These are phyloP conservation scores for Umbelopsis ramanniana DNA, from an alignment of 192 early-diverging fungal species.

Conservation along the genomic window DNA sequence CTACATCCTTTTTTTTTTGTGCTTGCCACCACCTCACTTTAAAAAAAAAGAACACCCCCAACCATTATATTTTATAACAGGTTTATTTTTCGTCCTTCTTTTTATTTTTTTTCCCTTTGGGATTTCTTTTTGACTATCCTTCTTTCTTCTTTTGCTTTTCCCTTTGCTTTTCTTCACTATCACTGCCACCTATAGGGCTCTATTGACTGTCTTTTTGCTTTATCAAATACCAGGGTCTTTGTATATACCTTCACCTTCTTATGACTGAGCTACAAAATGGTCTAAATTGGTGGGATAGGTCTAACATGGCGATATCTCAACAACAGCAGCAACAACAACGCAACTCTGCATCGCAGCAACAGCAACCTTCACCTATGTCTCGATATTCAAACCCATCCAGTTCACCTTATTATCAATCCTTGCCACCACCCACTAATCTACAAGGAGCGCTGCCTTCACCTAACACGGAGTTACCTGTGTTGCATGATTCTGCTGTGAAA, in stretches of 20 bases:
- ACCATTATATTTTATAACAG: conserved; percentile 19
- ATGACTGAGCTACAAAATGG: conserved; percentile 23
- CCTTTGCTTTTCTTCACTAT: background rate
- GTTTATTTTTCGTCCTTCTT: background rate
- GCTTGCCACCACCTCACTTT: too few species aligned
- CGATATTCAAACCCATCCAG: conserved; percentile 4
- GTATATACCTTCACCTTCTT: background rate
- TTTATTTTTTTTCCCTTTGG: background rate
- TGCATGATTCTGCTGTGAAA: conserved; percentile 11
- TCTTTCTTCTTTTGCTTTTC: background rate
- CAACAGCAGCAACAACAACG: conserved; percentile 7
- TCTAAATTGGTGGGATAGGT: conserved; percentile 20
- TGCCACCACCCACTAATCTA: conserved; percentile 16
- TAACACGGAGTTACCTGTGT: conserved; percentile 7
- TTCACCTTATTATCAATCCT: conserved; percentile 6
- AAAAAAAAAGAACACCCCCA: background rate
- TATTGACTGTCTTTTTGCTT: background rate
- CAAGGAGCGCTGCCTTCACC: background rate
- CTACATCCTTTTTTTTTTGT: conserved; percentile 4
- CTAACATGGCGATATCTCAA: conserved; percentile 4
- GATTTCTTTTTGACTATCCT: background rate
- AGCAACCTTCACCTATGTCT: background rate
- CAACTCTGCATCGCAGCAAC: background rate
- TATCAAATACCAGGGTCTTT: conserved; percentile 1
- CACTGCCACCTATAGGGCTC: background rate